Base-by-base conservation (phyloP, 768 basidiomycete genomes). In the Psilocybe subaeruginosa region DNA sequence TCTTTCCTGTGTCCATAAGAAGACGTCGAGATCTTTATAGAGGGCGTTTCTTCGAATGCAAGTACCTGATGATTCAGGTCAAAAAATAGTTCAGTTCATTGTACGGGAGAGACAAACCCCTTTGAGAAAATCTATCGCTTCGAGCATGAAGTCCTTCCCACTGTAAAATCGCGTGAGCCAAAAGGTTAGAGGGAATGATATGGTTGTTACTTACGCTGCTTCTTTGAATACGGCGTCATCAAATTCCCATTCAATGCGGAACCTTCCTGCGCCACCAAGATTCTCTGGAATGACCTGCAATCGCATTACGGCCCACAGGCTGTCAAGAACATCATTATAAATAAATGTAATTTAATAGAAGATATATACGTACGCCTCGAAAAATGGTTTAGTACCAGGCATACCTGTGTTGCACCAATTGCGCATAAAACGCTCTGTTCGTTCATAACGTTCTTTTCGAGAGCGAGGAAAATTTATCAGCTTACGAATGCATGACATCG, bases 221-320 rank as follows among this genome's bases (percentile, higher is more conserved):
- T 97, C 95, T 70, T 94, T 90, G 77, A 96, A 93, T 14, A 96
- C 92, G 17, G 93, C 93, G 78, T 97, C 95, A 73, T 97, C 95
- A 19, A 96, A 79, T 78, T 95, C 92, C 95, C 95, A 97, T 68
- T 91, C 84, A 56, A 96, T 87, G 67, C 84, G 80, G 67, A 78
- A 80, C 33, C 74, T 73, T 49, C 93, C 95, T 35, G 91, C 91
- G 56, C 95, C 94, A 49, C 95, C 93, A 43, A 93, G 80, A 48
- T 84, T 82, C 70, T 88, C 86, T 52, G 93, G 92, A 48, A 95
- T 82, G 46, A 88, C 86, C 71, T 95, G 93, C 41, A 94, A 77
- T 62, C 92, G 84, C 80, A 96, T 82, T 60, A 90, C 78, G 7
- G 88, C 92, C 89, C 91, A 96, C 51, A 90, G 73, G 53, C 79